Evolutionary conservation across 1,284 basidiomycete genomes (phyloP), one percentile per base, ranked within the genome.

Genomic region (Sphagnurus paluster): DNA sequence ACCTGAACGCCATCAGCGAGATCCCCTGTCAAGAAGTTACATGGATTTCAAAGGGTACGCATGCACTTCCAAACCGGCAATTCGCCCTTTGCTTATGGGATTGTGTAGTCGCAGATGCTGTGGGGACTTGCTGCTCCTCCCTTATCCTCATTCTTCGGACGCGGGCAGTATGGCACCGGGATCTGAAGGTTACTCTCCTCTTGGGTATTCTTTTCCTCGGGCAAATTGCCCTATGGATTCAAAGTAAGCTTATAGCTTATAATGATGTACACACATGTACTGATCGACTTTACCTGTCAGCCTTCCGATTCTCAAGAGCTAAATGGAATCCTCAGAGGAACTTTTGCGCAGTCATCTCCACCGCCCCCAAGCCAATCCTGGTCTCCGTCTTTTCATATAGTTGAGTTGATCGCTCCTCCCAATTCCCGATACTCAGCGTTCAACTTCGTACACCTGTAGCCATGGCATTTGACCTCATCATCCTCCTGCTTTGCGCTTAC

Each of bases 131-230:
- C 35, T 45, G 54, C 19, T 59, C 64, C 5, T 65, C 64, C 0
- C 46, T 67, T n/a, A 65, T 65, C 49, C 59, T 67, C 13, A 54
- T 61, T 25, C 57, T 67, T 6, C 59, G 65, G 11, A 67, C 65
- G 2, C 47, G 59, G 13, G 64, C 65, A 5, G 63, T 67, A 1
- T 67, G 65, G 65, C 57, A 67, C 35, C 51, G 52, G 14, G 53
- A 61, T 41, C 25, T 46, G 25, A 60, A 55, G 37, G 46, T 66
- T 21, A 54, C 59, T 0, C 30, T 52, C 10, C 23, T 53, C 8
- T 35, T 67, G 33, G 54, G 50, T 11, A 17, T 56, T 5, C 39
- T 65, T 4, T 62, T 61, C 23, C 38, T 58, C 3, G 64, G 63
- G 6, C 65, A 67, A 28, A 60, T 65, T 13, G 62, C 49, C 4